These are phyloP conservation scores for Sporothrix humicola DNA, from an alignment of 2,329 filamentous ascomycete species.

Conservation along the genomic window DNA sequence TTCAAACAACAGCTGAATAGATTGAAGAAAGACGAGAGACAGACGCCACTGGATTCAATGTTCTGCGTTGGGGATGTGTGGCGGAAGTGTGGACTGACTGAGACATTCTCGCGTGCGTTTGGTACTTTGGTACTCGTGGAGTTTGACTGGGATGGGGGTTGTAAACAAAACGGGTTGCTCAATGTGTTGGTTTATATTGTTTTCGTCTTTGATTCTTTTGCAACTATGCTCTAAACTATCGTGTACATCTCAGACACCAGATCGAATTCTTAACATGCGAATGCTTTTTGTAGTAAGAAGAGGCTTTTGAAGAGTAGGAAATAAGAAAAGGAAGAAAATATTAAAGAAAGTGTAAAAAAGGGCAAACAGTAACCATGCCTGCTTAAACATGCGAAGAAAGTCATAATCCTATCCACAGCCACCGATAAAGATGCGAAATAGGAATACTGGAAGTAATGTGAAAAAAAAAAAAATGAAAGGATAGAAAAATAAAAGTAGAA, in stretches of 20 bases:
- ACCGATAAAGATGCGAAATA: no score
- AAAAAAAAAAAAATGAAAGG: neutral
- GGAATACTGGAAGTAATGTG: neutral
- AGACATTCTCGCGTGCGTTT: conserved; percentile 27
- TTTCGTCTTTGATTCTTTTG: neutral
- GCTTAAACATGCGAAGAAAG: neutral
- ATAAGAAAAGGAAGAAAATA: neutral
- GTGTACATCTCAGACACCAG: neutral
- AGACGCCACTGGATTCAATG: neutral
- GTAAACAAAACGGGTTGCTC: neutral
- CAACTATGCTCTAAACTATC: neutral
- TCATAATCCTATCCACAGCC: neutral
- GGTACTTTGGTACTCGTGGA: conserved; percentile 5
- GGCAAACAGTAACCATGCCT: neutral
- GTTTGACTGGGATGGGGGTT: neutral
- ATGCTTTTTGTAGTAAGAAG: neutral
- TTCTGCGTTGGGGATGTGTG: conserved; percentile 22
- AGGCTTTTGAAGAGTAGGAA: neutral
- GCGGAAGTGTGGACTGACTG: neutral
- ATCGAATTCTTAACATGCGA: neutral
- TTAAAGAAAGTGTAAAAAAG: neutral
- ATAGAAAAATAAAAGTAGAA: neutral
- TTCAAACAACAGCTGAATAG: neutral
- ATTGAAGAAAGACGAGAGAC: neutral
- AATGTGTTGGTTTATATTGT: neutral